Evolutionary conservation across 2,329 filamentous ascomycete species (phyloP).

Genomic region (Talaromyces sp.): DNA sequence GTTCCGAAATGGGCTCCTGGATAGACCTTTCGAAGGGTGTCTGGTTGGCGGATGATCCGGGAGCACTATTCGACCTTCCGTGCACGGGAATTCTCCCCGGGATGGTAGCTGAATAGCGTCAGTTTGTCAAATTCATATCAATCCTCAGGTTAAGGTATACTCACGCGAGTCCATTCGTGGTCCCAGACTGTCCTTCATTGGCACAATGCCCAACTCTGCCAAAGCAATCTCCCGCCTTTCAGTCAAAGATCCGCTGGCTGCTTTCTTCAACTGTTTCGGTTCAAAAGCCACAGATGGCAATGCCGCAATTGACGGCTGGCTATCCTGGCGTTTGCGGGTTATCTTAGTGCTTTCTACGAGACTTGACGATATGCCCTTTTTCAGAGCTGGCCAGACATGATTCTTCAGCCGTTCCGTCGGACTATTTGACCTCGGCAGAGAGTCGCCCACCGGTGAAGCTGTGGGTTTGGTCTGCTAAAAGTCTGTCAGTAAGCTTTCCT

Average conservation of each 20-base stretch:
- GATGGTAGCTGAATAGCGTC: slow-evolving; percentile 26
- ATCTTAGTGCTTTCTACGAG: slow-evolving; percentile 12
- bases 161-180: slow-evolving; percentile 28
- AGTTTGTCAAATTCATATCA: neutral
- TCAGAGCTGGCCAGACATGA: slow-evolving; percentile 25
- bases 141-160: slow-evolving; percentile 4
- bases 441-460: neutral
- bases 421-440: slow-evolving; percentile 3
- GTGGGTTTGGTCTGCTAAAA: neutral
- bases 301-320: neutral
- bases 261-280: slow-evolving; percentile 16
- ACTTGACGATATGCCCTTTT: slow-evolving; percentile 20
- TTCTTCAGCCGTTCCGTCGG: slow-evolving; percentile 21
- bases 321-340: slow-evolving; percentile 7
- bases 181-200: slow-evolving; percentile 23
- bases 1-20: slow-evolving; percentile 18
- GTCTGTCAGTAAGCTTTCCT: neutral
- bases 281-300: slow-evolving; percentile 1
- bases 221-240: slow-evolving; percentile 24
- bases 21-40: slow-evolving; percentile 16
- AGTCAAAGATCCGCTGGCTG: slow-evolving; percentile 18
- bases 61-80: slow-evolving; percentile 28
- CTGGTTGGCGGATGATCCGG: slow-evolving; percentile 18
- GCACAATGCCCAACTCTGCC: slow-evolving; percentile 20
- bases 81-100: slow-evolving; percentile 27